A percentile compares a stretch with the other conserved stretches of the same genome.
Evolutionary conservation across 805 yeast genomes (phyloP).

Genomic region (Candida hungchunana): DNA sequence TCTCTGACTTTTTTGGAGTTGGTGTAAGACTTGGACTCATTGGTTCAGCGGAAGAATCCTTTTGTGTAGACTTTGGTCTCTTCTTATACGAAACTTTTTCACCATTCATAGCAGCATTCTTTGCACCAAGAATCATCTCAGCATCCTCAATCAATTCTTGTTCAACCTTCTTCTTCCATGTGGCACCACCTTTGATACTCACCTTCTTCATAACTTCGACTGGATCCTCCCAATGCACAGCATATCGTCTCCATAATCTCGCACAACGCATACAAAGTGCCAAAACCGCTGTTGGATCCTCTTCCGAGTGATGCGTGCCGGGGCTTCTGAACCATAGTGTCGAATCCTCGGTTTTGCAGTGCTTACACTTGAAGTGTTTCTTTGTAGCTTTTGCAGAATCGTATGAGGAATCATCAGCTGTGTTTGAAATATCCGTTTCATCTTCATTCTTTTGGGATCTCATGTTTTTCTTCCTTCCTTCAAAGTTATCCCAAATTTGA

Average conservation of each 20-base stretch:
- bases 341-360: constrained; percentile 57
- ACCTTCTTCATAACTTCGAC: constrained; percentile 51
- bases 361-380: constrained; percentile 59
- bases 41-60: constrained; percentile 18
- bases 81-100: constrained; percentile 11
- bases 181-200: constrained; percentile 40
- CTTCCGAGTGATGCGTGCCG: constrained; percentile 44
- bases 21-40: constrained; percentile 14
- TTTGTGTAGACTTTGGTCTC: constrained; percentile 1
- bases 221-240: constrained; percentile 82
- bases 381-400: constrained; percentile 47
- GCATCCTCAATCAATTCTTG: constrained; percentile 64
- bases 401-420: constrained; percentile 68
- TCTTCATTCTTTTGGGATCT: constrained; percentile 22
- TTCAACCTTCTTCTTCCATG: constrained; percentile 63
- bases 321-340: constrained; percentile 69
- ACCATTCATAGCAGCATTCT: constrained; percentile 2
- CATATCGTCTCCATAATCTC: constrained; percentile 86
- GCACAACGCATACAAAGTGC: constrained; percentile 89
- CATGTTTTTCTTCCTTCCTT: constrained; percentile 67
- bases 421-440: constrained; percentile 24
- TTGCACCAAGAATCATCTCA: constrained; percentile 37
- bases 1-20: constrained; percentile 2
- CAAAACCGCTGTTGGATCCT: constrained; percentile 31
- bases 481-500: constrained; percentile 75